Conservation (phyloP, 192 early-diverging fungal species). For the Jimgerdemannia flammicorona region DNA sequence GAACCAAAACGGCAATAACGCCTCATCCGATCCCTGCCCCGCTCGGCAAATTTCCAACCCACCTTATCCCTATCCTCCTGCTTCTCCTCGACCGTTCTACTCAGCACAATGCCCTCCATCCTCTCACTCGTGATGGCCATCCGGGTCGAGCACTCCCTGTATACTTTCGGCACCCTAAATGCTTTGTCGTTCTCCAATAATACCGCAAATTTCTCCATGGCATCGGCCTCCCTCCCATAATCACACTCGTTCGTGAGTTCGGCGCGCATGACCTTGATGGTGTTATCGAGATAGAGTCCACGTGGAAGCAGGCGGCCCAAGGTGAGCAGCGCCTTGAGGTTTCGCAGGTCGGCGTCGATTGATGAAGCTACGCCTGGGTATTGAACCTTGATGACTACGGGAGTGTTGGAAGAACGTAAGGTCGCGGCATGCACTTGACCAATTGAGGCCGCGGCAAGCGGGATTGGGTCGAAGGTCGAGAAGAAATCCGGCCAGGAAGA, state of each 20-base stretch:
- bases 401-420: constrained; percentile 33
- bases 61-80: constrained; percentile 60
- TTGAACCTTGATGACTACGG: constrained; percentile 92
- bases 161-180: constrained; percentile 71
- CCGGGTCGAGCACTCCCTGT: constrained; percentile 60
- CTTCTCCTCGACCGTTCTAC: constrained; percentile 45
- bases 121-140: constrained; percentile 80
- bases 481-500: constrained; percentile 69
- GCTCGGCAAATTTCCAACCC: background rate
- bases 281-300: constrained; percentile 96
- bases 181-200: constrained; percentile 56
- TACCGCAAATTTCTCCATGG: constrained; percentile 63
- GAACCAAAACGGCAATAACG: background rate
- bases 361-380: constrained; percentile 90
- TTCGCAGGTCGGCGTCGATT: constrained; percentile 87
- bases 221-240: constrained; percentile 82
- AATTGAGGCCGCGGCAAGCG: constrained; percentile 92
- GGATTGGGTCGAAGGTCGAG: constrained; percentile 65
- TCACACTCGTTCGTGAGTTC: constrained; percentile 95
- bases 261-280: constrained; percentile 81
- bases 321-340: constrained; percentile 72
- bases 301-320: constrained; percentile 84
- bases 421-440: constrained; percentile 77
- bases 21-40: background rate
- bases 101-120: constrained; percentile 71